Evolutionary conservation across 495 filamentous ascomycete species (phyloP).

Genomic region (Daldinia decipiens): DNA sequence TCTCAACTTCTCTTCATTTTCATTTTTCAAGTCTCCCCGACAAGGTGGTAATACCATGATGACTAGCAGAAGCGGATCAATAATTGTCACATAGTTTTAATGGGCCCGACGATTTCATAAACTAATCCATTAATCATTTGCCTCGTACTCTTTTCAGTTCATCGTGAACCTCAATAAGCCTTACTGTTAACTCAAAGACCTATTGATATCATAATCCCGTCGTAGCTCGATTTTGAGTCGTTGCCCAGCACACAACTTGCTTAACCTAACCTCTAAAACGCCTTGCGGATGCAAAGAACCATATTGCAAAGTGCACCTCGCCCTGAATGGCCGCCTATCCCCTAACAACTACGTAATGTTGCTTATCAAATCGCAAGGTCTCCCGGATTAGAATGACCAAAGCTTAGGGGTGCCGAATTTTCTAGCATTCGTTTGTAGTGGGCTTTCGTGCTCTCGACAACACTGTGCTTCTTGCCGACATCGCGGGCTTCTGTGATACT

Average conservation of each 20-base stretch:
- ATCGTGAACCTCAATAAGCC: slow-evolving; percentile 13
- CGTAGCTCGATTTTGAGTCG: slow-evolving; percentile 13
- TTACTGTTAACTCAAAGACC: slow-evolving; percentile 1
- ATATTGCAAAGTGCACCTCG: slow-evolving; percentile 10
- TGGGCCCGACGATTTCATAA: slow-evolving; percentile 10
- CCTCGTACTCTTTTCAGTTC: slow-evolving; percentile 12
- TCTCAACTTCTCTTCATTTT: slow-evolving; percentile 5
- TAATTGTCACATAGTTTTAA: slow-evolving; percentile 23
- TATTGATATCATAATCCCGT: slow-evolving; percentile 20
- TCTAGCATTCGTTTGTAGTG: slow-evolving; percentile 36
- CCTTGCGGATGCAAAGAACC: slow-evolving; percentile 44
- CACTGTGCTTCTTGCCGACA: slow-evolving; percentile 74
- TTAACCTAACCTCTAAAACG: slow-evolving; percentile 36
- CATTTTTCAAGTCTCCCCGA: not conserved
- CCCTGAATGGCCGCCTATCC: slow-evolving; percentile 1
- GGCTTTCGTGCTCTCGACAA: slow-evolving; percentile 64
- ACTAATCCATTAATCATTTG: slow-evolving; percentile 24
- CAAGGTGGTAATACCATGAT: slow-evolving; percentile 8
- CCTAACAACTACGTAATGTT: not conserved
- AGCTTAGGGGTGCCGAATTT: not conserved
- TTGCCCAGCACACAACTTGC: slow-evolving; percentile 21
- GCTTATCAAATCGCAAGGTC: slow-evolving; percentile 35
- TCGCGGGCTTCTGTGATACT: slow-evolving; percentile 73
- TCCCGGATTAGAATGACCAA: slow-evolving; percentile 31
- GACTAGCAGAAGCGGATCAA: not conserved